Base-by-base conservation (phyloP, 2,329 filamentous ascomycete genomes). In the Sporothrix mexicana region DNA sequence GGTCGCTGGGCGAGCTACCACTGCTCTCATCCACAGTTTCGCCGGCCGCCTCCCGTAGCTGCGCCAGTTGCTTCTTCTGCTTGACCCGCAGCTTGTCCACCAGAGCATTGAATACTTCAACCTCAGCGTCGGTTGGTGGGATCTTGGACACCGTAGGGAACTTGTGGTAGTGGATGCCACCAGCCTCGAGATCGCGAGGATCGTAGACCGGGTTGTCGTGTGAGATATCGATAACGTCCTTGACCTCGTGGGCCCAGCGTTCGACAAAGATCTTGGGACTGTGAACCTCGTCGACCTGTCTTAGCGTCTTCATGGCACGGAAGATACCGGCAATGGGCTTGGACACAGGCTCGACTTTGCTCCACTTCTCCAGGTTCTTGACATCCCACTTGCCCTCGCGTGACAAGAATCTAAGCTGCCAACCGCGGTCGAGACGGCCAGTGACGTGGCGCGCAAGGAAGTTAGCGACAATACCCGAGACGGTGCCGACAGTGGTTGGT, bases 381-480 rank as follows among this genome's bases (percentile, higher is more conserved):
- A 98, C 94, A 79, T 98, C 95, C 95, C 95, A 98, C 83, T 98
- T 98, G 2, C 95, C 95, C 76, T 94, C 93, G 1, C 92, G 93
- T 2, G 92, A 93, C 30, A 98, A 88, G 78, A 96, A 92, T 77
- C 95, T 92, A 17, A 98, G 85, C 81, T 98, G 95, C 95, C 95
- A 98, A 59, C 92, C 93, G 41, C 95, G 88, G 0, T 90, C 93
- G 15, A 98, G 87, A 9, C 94, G 90, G 10, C 90, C 87, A 10
- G 95, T 95, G 71, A 98, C 86, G 77, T 94, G 88, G 2, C 87
- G 85, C 20, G 89, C 86, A 41, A 98, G 86, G 78, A 98, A 98
- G 75, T 93, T 91, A 73, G 94, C 92, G 70, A 98, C 91, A 0
- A 97, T 85, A 0, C 94, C 94, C 1, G 93, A 91, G 10, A 98